Evolutionary conservation across 2,329 filamentous ascomycete species (phyloP), one percentile per base, ranked within the genome.

Genomic region (Sporothrix globosa): DNA sequence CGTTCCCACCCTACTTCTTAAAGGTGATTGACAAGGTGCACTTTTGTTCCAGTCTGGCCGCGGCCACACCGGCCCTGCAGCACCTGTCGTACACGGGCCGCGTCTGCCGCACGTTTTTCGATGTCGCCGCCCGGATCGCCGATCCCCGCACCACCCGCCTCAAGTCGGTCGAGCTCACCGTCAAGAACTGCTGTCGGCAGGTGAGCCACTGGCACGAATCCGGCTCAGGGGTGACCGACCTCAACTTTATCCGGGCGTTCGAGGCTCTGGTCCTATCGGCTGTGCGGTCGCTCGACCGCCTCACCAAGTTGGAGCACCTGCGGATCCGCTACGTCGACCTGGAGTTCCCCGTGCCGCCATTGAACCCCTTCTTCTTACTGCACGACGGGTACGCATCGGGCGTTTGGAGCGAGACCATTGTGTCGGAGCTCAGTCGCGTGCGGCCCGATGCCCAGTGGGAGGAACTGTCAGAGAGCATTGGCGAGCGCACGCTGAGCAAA

Each of bases 271-370:
- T 93, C 3, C 74, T 91, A 2, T 84, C 87, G 1, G 89, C 86
- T 0, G 86, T 92, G 44, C 83, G 84, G 63, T 85, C 88, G 3
- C 79, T 93, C 60, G 83, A 84, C 17, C 83, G 82, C 41, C 84
- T 92, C 63, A 83, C 84, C 68, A 80, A 82, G n/a, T 79, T 93
- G 44, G 81, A 88, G 58, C 87, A 88, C 77, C 78, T 93, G 73
- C 84, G 90, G 70, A 92, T 93, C 75, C 88, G 91, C 69, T 93
- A 91, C 75, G 89, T 93, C 68, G 91, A 93, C 78, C 82, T 93
- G 6, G 91, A 93, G 76, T 91, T 90, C 2, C 87, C 89, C 2
- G 84, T 90, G 17, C 90, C 90, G 3, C 86, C 89, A 1, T 80
- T 92, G 4, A 92, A 93, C 75, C 91, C 91, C 0, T 92, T 90